Evolutionary conservation across 1,284 basidiomycete genomes (phyloP).

Genomic region (Ceratorhiza oryzae-sativae): DNA sequence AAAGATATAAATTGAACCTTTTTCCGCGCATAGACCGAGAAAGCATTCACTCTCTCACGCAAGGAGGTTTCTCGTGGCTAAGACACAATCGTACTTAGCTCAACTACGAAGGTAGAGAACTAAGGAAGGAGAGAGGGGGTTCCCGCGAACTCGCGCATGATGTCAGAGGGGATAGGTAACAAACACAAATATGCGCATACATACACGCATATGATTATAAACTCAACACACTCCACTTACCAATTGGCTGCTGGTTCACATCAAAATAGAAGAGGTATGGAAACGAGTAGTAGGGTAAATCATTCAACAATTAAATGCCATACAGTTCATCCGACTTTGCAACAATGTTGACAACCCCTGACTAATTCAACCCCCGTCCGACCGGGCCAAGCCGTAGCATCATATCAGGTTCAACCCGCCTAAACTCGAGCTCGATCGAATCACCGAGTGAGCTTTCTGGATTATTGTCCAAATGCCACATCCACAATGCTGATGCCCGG

Average conservation of each 20-base stretch:
- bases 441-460: conserved; percentile 3
- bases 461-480: conserved; percentile 15
- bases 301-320: conserved; percentile 1
- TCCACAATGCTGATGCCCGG: conserved; percentile 4
- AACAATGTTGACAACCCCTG: conserved; percentile 9
- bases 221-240: background rate
- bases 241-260: background rate
- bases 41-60: too few species aligned
- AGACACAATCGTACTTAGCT: too few species aligned
- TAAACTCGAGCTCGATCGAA: conserved; percentile 19
- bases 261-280: conserved; percentile 27
- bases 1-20: too few species aligned
- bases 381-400: background rate
- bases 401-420: background rate
- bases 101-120: too few species aligned
- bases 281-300: background rate
- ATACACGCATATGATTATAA: background rate
- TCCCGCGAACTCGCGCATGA: too few species aligned
- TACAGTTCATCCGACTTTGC: background rate
- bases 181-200: too few species aligned
- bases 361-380: background rate
- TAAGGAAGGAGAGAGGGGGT: too few species aligned
- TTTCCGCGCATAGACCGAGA: background rate
- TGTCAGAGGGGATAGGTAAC: too few species aligned
- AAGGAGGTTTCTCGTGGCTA: too few species aligned